Conservation (phyloP, 345 rosid genomes). For the Physaria fendleri region DNA sequence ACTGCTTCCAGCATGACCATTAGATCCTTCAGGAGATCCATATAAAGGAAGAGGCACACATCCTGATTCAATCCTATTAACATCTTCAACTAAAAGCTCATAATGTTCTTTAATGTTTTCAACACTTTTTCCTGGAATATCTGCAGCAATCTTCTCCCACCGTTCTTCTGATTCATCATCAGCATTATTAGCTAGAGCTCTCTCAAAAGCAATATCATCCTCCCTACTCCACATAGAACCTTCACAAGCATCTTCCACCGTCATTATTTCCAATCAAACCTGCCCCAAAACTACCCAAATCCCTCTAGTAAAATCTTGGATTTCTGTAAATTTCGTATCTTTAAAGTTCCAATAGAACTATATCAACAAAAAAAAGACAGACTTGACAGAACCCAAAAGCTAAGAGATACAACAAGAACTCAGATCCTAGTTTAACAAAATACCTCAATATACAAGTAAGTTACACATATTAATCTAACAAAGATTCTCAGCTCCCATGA, state of each 20-base stretch:
- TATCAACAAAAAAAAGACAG: constrained; percentile 24
- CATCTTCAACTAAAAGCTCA: constrained; percentile 74
- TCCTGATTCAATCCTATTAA: constrained; percentile 77
- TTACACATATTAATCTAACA: no score
- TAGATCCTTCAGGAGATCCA: constrained; percentile 54
- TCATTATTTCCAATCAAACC: constrained; percentile 35
- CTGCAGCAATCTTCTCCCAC: constrained; percentile 68
- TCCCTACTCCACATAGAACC: constrained; percentile 74
- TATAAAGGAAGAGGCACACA: constrained; percentile 78
- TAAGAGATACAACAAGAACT: no score
- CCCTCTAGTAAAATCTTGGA: constrained; percentile 16
- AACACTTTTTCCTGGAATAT: constrained; percentile 68
- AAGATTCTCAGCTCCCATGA: constrained; percentile 42
- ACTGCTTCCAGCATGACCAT: constrained; percentile 50
- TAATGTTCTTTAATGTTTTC: constrained; percentile 80
- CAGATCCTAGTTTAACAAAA: no score
- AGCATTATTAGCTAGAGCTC: constrained; percentile 58
- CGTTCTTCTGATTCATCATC: constrained; percentile 58
- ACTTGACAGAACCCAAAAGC: not conserved
- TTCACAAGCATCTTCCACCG: constrained; percentile 57
- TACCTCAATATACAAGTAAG: no score
- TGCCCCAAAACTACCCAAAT: not conserved
- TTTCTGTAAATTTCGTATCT: constrained; percentile 19
- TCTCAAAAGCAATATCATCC: constrained; percentile 88
- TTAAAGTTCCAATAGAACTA: constrained; percentile 9